A percentile compares a stretch with the other conserved stretches of the same genome.
These are phyloP conservation scores for Extremus antarcticus DNA, from an alignment of 495 filamentous ascomycete genomes.

Conservation along the genomic window DNA sequence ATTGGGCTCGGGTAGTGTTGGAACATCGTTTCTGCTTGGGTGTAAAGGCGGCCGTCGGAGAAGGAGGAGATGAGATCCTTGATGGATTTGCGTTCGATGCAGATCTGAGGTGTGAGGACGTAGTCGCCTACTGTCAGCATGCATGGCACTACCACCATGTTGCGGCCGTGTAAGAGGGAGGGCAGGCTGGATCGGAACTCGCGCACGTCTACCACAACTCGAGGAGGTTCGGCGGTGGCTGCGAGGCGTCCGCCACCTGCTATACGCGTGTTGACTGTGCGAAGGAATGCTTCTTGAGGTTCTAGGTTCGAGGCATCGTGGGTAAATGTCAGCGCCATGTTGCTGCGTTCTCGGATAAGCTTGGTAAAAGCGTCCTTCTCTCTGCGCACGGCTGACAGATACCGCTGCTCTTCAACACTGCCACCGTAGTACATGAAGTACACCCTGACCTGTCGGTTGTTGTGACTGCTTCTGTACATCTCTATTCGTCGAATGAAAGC, in stretches of 20 bases:
- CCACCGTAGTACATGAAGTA: slow-evolving; percentile 95
- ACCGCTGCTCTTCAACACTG: slow-evolving; percentile 93
- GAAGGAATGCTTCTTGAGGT: slow-evolving; percentile 83
- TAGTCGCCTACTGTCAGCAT: slow-evolving; percentile 97
- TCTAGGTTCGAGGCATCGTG: slow-evolving; percentile 60
- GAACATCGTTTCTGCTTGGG: slow-evolving; percentile 88
- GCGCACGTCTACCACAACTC: slow-evolving; percentile 88
- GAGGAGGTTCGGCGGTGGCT: slow-evolving; percentile 82
- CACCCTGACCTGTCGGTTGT: slow-evolving; percentile 74
- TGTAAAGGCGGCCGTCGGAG: slow-evolving; percentile 80
- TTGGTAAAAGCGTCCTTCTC: slow-evolving; percentile 94
- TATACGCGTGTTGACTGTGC: slow-evolving; percentile 93
- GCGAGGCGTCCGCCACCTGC: slow-evolving; percentile 82
- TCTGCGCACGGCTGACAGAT: slow-evolving; percentile 72
- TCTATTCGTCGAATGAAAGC: slow-evolving; percentile 90
- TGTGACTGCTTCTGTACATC: slow-evolving; percentile 90
- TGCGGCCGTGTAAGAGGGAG: slow-evolving; percentile 78
- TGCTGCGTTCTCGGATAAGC: slow-evolving; percentile 83
- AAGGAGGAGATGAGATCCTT: slow-evolving; percentile 85
- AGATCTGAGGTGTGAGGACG: slow-evolving; percentile 78
- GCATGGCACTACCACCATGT: slow-evolving; percentile 77
- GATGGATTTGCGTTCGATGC: slow-evolving; percentile 88
- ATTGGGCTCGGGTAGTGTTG: slow-evolving; percentile 83
- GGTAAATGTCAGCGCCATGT: slow-evolving; percentile 79
- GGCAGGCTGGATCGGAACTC: slow-evolving; percentile 91